Base-by-base conservation (phyloP, 2,329 filamentous ascomycete species). In the Capronia coronata region DNA sequence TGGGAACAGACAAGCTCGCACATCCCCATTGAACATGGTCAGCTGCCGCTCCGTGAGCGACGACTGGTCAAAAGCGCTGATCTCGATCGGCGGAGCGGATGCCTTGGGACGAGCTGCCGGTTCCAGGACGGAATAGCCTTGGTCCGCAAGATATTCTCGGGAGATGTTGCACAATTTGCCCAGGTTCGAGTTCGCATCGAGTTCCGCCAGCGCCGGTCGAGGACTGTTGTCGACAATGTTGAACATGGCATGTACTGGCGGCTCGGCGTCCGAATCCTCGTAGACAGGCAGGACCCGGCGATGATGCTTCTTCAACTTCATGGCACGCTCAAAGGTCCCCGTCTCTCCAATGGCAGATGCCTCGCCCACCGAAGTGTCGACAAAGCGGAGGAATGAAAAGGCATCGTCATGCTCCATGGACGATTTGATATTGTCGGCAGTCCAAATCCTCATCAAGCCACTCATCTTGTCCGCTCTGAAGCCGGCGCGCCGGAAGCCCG, bases 321-420 rank as follows among this genome's bases (percentile, higher is more conserved):
- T 70, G 2, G 87, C 85, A 32, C 90, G 86, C 46, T 85, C 75
- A 59, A 94, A 87, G 1, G 94, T 59, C 52, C 83, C 82, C 46
- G 77, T 74, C 59, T 83, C 84, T 2, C 85, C 84, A 25, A 82
- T 77, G 47, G 76, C 74, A 50, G 84, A 86, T 1, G 81, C 82
- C 55, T 97, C 90, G 8, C 76, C 75, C 1, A 83, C 73, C 11
- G 88, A 93, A 0, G 77, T 74, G 60, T 95, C 87, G 2, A 86
- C 80, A 62, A 98, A 95, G 3, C 89, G 83, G 51, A 97, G 75
- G 82, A 89, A 98, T 0, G 90, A 91, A 67, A 97, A 97, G 1
- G 82, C 77, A 1, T 51, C 55, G 38, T 57, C 55, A n/a, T 43
- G 32, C 11, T 80, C 78, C 43, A 77, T 74, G 57, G 81, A 87